Percentiles rank a stretch among this genome's conserved stretches.
These are phyloP conservation scores for Saccharomycopsis fodiens DNA, from an alignment of 805 yeast genomes.

Conservation along the genomic window DNA sequence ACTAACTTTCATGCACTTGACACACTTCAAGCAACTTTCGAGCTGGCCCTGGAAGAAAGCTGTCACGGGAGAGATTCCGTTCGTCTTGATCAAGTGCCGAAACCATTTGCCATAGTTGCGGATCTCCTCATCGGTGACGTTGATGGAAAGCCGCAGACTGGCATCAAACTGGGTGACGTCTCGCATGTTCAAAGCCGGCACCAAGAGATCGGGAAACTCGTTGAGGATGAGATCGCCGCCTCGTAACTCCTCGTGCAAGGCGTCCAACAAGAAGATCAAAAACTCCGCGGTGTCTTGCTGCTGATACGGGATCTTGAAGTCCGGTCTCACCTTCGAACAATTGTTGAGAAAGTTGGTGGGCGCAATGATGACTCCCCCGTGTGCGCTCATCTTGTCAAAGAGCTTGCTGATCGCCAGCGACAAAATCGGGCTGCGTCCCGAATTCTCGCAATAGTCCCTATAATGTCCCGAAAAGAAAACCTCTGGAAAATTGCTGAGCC, in stretches of 20 bases:
- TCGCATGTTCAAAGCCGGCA: conserved; percentile 18
- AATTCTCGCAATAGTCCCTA: conserved; percentile 31
- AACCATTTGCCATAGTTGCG: conserved; percentile 51
- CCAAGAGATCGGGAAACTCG: conserved; percentile 31
- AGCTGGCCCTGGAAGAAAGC: conserved; percentile 67
- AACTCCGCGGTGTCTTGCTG: conserved; percentile 83
- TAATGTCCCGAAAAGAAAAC: conserved; percentile 41
- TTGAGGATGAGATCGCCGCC: conserved; percentile 29
- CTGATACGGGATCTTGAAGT: conserved; percentile 59
- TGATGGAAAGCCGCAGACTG: conserved; percentile 25
- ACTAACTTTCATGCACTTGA: conserved; percentile 54
- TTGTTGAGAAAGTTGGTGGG: conserved; percentile 56
- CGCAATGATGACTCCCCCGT: conserved; percentile 55
- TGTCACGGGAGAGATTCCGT: conserved; percentile 62
- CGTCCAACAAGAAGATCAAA: conserved; percentile 55
- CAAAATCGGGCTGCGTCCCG: conserved; percentile 26
- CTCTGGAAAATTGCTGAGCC: conserved; percentile 39
- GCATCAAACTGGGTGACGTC: conserved; percentile 28
- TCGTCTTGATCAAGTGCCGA: conserved; percentile 38
- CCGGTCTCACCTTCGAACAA: conserved; percentile 50
- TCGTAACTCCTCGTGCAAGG: conserved; percentile 59
- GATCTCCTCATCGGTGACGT: conserved; percentile 34
- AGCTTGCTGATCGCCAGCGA: conserved; percentile 47
- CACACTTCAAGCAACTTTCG: conserved; percentile 56
- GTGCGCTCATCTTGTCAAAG: conserved; percentile 48